Percentiles rank a stretch among this genome's conserved stretches.
Conservation (phyloP, 768 basidiomycete genomes). For the Strobilomyces echinocephalus region DNA sequence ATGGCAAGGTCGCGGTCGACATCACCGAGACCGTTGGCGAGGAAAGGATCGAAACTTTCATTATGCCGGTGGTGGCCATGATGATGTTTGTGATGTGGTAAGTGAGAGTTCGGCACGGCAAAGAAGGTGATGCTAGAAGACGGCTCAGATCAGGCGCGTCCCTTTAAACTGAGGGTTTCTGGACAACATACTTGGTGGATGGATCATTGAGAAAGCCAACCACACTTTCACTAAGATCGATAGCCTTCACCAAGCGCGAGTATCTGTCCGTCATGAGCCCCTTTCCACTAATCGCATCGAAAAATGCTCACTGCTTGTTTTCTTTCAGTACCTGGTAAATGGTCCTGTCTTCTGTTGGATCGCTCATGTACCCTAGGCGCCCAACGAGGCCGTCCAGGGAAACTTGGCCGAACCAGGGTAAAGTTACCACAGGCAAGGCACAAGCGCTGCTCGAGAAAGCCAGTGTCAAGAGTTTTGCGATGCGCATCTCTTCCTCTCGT, state of each 20-base stretch:
- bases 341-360: slow-evolving; percentile 1
- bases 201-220: slow-evolving; percentile 9
- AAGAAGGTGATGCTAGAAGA: slow-evolving; percentile 12
- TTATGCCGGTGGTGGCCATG: neutral
- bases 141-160: neutral
- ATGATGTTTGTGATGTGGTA: slow-evolving; percentile 2
- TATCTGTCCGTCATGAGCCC: slow-evolving; percentile 3
- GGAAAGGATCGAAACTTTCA: neutral
- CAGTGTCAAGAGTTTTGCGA: slow-evolving; percentile 5
- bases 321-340: slow-evolving; percentile 13
- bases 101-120: slow-evolving; percentile 4
- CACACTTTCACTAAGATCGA: slow-evolving; percentile 13
- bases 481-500: slow-evolving; percentile 13
- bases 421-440: slow-evolving; percentile 16
- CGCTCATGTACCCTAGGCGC: slow-evolving; percentile 4
- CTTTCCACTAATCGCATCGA: neutral
- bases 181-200: slow-evolving; percentile 9
- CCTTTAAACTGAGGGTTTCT: neutral
- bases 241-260: slow-evolving; percentile 10
- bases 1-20: slow-evolving; percentile 3
- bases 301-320: slow-evolving; percentile 6
- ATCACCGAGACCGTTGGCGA: neutral
- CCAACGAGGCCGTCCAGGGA: slow-evolving; percentile 8
- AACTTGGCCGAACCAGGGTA: slow-evolving; percentile 25
- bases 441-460: slow-evolving; percentile 9